phyloP scores from a whole-genome alignment of 176 grass and related monocot genomes.

The Thinopyrum elongatum region DNA sequence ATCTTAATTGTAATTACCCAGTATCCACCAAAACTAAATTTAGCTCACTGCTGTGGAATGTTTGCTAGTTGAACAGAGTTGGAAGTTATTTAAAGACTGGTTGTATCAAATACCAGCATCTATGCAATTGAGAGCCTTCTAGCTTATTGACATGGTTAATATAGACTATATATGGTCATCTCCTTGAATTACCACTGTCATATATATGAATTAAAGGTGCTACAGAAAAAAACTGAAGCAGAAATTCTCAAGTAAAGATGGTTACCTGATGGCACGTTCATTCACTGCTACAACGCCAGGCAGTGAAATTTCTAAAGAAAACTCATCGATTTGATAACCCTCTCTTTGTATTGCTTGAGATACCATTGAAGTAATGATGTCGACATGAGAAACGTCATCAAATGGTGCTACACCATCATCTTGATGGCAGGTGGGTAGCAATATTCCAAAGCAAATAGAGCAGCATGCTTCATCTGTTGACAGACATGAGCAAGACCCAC shows the following conservation, averaged over 20 bases:
- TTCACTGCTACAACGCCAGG: slow-evolving; percentile 60
- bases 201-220: neutral
- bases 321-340: slow-evolving; percentile 55
- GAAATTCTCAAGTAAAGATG: slow-evolving; percentile 8
- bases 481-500: slow-evolving; percentile 30
- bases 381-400: slow-evolving; percentile 2
- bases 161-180: neutral
- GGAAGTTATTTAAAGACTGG: neutral
- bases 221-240: neutral
- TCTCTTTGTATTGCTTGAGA: slow-evolving; percentile 55
- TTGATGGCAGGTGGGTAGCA: slow-evolving; percentile 49
- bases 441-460: slow-evolving; percentile 78
- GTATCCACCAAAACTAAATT: neutral
- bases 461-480: slow-evolving; percentile 40
- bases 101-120: neutral
- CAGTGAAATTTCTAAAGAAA: slow-evolving; percentile 74
- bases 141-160: neutral
- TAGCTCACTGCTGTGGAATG: neutral
- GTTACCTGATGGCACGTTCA: slow-evolving; percentile 75
- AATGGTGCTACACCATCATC: neutral
- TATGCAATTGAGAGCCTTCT: neutral
- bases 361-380: slow-evolving; percentile 46
- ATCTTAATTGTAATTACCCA: slow-evolving; percentile 20
- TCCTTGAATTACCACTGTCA: neutral
- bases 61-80: neutral